Evolutionary conservation across 129 eudicot species (phyloP), one percentile per base, ranked within the genome.

Genomic region (Saposhnikovia divaricata): DNA sequence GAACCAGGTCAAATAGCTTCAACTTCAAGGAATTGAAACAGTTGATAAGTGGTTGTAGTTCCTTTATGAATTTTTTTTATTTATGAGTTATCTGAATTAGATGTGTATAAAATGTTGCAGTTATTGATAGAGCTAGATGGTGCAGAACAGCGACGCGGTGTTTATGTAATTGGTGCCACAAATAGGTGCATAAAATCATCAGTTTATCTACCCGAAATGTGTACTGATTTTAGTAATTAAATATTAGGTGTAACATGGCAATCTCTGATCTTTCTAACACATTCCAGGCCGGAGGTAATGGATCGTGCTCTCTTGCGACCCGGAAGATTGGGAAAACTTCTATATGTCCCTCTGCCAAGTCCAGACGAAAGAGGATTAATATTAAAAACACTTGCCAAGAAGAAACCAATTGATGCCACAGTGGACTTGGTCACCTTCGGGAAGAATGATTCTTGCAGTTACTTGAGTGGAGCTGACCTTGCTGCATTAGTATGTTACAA

Each of bases 391-490:
- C 89, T 90, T 80, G 85, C 89, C 65, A 84, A 89, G 80, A 90
- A 82, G 40, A 92, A 89, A 77, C 96, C 89, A 7, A 27, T 96
- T 68, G 93, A 91, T 82, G 78, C 85, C 63, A 79, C 80, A 50
- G 89, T 96, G 83, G 96, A 96, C 84, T 89, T 96, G 80, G 53
- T 81, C 77, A 87, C 90, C 51, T 79, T 96, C 34, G 99, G 88
- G 14, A 83, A 66, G 79, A 85, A 83, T 45, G 79, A 78, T 28
- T 87, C 86, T 77, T 95, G 98, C 84, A 86, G 87, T 46, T 84
- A 89, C 51, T 79, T 95, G 28, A 92, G 96, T 79, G 98, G 98
- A 42, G 98, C 97, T 45, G 98, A 95, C 84, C 98, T 95, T 74
- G 81, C 86, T 73, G 83, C 90, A 44, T 77, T 96, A 90, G 99